A percentile compares a stretch with the other conserved stretches of the same genome.
Conservation (phyloP, 352 stramenopile genomes). For the Saprolegnia parasitica region DNA sequence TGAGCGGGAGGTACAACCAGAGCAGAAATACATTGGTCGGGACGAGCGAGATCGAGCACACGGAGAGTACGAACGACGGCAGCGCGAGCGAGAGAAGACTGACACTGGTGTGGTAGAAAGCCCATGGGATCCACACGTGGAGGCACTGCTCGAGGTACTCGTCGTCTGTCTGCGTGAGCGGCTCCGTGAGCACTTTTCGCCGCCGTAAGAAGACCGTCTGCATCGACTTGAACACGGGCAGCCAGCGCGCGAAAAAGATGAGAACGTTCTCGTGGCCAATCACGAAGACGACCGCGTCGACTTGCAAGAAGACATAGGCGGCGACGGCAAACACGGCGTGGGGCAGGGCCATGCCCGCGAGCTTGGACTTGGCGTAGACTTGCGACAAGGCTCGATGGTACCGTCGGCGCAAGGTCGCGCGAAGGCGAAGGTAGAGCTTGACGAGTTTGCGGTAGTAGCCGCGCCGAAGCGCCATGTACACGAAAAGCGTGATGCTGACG, state of each 20-base stretch:
- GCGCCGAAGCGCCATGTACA: slow-evolving; percentile 49
- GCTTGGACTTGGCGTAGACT: slow-evolving; percentile 61
- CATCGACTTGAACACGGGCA: slow-evolving; percentile 65
- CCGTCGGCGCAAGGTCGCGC: slow-evolving; percentile 44
- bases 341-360: slow-evolving; percentile 55
- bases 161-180: slow-evolving; percentile 4
- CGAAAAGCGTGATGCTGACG: slow-evolving; percentile 33
- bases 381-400: slow-evolving; percentile 68
- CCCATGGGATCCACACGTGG: slow-evolving; percentile 84
- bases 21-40: slow-evolving; percentile 64
- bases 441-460: slow-evolving; percentile 61
- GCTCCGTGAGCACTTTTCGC: slow-evolving; percentile 22
- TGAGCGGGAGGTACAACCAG: slow-evolving; percentile 78
- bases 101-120: slow-evolving; percentile 40
- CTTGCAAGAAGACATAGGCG: slow-evolving; percentile 57
- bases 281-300: slow-evolving; percentile 45
- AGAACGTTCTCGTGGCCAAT: slow-evolving; percentile 55
- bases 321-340: slow-evolving; percentile 58
- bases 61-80: slow-evolving; percentile 52
- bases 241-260: slow-evolving; percentile 52
- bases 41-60: slow-evolving; percentile 50
- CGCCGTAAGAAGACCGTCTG: slow-evolving; percentile 37
- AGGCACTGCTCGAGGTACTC: slow-evolving; percentile 51
- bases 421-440: slow-evolving; percentile 47
- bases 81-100: slow-evolving; percentile 63